These are phyloP conservation scores for Phragmites australis DNA, from an alignment of 176 grass and related monocot genomes.

Conservation along the genomic window DNA sequence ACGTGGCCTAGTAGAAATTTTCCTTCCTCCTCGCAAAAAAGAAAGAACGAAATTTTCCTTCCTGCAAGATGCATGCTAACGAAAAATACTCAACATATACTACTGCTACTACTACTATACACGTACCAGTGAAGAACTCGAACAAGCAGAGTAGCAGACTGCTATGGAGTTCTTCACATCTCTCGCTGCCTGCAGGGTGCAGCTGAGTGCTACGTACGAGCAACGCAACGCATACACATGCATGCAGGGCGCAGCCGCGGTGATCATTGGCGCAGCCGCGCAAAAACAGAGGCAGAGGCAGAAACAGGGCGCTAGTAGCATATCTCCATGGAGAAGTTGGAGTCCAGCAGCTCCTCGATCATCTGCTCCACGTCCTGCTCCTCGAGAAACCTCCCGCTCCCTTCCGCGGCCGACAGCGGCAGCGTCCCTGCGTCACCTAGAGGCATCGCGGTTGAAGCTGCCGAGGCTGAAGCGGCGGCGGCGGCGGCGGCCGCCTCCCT, in stretches of 20 bases:
- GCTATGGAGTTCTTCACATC: slow-evolving; percentile 5
- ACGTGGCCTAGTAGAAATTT: too few relatives aligned
- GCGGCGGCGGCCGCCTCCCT: slow-evolving; percentile 25
- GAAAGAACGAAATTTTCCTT: too few relatives aligned
- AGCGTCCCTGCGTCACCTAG: not conserved
- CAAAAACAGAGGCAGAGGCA: slow-evolving; percentile 17
- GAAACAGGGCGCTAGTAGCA: slow-evolving; percentile 30
- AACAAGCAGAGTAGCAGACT: not conserved
- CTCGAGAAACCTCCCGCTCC: slow-evolving; percentile 55
- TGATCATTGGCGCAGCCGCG: not conserved
- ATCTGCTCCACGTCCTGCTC: slow-evolving; percentile 93
- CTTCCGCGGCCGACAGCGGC: not conserved
- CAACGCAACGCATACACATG: not conserved
- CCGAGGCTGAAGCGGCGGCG: not conserved
- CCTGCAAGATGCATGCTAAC: too few relatives aligned
- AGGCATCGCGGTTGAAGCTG: not conserved
- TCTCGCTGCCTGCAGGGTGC: not conserved
- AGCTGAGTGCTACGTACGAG: not conserved
- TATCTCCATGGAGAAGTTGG: slow-evolving; percentile 90
- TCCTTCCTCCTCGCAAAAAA: too few relatives aligned
- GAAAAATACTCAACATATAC: not conserved
- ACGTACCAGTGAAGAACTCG: not conserved
- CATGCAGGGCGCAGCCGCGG: not conserved
- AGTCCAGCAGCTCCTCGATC: slow-evolving; percentile 91
- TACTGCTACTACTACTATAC: slow-evolving; percentile 30